Percentiles rank a stretch among this genome's conserved stretches.
phyloP scores from a whole-genome alignment of 2,329 filamentous ascomycete genomes.

The Atkinsonella texensis region DNA sequence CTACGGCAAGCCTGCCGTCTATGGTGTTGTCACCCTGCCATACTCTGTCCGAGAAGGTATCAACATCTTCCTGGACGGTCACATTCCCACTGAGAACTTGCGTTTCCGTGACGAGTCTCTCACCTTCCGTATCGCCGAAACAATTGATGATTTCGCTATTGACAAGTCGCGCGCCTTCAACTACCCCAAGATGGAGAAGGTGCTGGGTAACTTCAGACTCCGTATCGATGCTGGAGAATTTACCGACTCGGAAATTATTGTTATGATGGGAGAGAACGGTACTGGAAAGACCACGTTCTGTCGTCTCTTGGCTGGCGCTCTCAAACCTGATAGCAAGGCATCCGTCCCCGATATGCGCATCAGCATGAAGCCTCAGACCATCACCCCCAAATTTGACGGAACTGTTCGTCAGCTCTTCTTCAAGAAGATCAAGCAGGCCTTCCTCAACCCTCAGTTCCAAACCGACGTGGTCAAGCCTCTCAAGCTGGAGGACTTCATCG shows the following conservation, averaged over 20 bases:
- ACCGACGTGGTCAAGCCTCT: slow-evolving; percentile 99
- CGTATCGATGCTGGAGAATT: slow-evolving; percentile 73
- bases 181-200: slow-evolving; percentile 90
- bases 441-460: slow-evolving; percentile 96
- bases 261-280: slow-evolving; percentile 99
- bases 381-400: slow-evolving; percentile 94
- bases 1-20: slow-evolving; percentile 89
- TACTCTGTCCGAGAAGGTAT: slow-evolving; percentile 96
- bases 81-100: slow-evolving; percentile 96
- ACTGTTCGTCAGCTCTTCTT: slow-evolving; percentile 97
- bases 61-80: slow-evolving; percentile 97
- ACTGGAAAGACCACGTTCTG: slow-evolving; percentile 99
- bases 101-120: slow-evolving; percentile 96
- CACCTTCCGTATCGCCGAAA: slow-evolving; percentile 87
- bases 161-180: slow-evolving; percentile 77
- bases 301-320: slow-evolving; percentile 81
- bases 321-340: slow-evolving; percentile 74
- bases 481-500: slow-evolving; percentile 97
- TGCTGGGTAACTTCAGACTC: slow-evolving; percentile 77
- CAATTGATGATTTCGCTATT: slow-evolving; percentile 73
- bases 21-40: slow-evolving; percentile 93
- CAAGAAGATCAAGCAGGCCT: slow-evolving; percentile 98
- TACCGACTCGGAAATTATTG: slow-evolving; percentile 95
- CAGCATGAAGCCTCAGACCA: slow-evolving; percentile 99
- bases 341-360: slow-evolving; percentile 90